Conservation (phyloP, 495 filamentous ascomycete genomes). For the Penicillium alfredii region DNA sequence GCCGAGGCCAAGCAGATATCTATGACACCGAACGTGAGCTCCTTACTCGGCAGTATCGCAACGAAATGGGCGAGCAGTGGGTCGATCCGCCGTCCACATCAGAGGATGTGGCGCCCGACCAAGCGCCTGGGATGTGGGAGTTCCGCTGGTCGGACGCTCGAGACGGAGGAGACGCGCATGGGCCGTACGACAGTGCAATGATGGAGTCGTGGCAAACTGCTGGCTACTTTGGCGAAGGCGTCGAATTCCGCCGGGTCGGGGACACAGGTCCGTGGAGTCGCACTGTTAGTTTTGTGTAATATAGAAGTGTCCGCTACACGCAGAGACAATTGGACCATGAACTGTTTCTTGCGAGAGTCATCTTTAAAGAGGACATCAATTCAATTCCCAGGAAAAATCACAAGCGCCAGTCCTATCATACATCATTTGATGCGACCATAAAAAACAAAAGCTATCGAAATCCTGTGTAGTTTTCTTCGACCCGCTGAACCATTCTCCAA, state of each 20-base stretch:
- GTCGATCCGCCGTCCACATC: conserved; percentile 49
- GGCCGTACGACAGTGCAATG: conserved; percentile 73
- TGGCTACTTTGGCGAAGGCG: conserved; percentile 90
- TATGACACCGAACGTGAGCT: conserved; percentile 87
- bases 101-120: conserved; percentile 19
- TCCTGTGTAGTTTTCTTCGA: conserved; percentile 19
- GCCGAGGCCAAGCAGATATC: conserved; percentile 73
- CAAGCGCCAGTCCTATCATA: conserved; percentile 45
- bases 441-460: conserved; percentile 19
- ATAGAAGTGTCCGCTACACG: too few species aligned
- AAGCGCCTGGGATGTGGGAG: conserved; percentile 65
- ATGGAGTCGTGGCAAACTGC: conserved; percentile 87
- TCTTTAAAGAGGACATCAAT: conserved; percentile 10
- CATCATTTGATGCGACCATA: conserved; percentile 35
- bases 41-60: conserved; percentile 71
- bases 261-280: conserved; percentile 56
- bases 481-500: conserved; percentile 15
- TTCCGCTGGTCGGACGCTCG: conserved; percentile 85
- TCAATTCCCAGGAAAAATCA: conserved; percentile 26
- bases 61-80: conserved; percentile 91
- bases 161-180: conserved; percentile 74
- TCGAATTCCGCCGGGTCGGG: conserved; percentile 71
- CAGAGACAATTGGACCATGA: too few species aligned
- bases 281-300: conserved; percentile 55
- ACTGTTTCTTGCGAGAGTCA: too few species aligned